Evolutionary conservation across 192 early-diverging fungal species (phyloP).

Genomic region (Coemansia sp.): DNA sequence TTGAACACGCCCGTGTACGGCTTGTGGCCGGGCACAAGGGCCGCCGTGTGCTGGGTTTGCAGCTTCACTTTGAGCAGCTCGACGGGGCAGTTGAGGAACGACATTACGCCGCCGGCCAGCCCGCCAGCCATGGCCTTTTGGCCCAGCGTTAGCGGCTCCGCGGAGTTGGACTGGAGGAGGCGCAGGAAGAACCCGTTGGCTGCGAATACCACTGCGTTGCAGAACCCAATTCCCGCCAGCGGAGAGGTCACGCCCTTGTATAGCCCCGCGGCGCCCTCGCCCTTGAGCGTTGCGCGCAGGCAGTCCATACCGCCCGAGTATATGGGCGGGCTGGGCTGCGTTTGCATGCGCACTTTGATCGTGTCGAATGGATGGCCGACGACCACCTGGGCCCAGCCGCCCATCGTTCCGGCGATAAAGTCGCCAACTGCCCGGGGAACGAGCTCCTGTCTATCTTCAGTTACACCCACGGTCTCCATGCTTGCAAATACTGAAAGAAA

Average conservation of each 20-base stretch:
- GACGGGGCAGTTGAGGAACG: conserved; percentile 85
- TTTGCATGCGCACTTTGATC: conserved; percentile 78
- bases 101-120: conserved; percentile 81
- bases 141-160: conserved; percentile 57
- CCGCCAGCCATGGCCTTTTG: conserved; percentile 87
- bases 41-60: conserved; percentile 75
- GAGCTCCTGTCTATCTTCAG: conserved; percentile 20
- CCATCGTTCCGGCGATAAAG: conserved; percentile 53
- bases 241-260: conserved; percentile 89
- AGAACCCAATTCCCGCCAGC: conserved; percentile 75
- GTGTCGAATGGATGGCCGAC: conserved; percentile 87
- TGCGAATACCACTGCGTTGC: conserved; percentile 85
- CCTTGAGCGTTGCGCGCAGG: conserved; percentile 72
- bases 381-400: conserved; percentile 65
- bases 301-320: conserved; percentile 82
- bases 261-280: conserved; percentile 72
- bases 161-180: conserved; percentile 53
- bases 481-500: not conserved
- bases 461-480: conserved; percentile 38
- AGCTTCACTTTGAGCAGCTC: conserved; percentile 92
- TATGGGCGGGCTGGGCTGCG: conserved; percentile 59
- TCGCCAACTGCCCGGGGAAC: conserved; percentile 45
- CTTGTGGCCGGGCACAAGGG: conserved; percentile 22
- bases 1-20: conserved; percentile 42
- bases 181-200: conserved; percentile 70